These are phyloP conservation scores for Mucor sp. DNA, from an alignment of 371 early-diverging fungal species.

Conservation along the genomic window DNA sequence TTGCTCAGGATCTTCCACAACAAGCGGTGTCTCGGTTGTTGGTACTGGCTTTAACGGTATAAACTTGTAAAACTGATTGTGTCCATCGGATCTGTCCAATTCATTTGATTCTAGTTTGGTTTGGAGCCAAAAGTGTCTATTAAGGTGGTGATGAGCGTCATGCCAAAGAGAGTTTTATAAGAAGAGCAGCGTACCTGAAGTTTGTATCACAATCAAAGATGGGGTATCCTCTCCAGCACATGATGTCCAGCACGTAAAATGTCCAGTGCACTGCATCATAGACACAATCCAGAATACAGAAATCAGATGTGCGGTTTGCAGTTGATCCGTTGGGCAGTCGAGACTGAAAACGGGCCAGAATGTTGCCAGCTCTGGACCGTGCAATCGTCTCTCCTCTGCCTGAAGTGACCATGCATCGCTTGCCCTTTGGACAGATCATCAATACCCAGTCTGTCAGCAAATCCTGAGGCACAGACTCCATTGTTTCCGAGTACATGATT, in stretches of 20 bases:
- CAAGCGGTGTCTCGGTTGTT: conserved; percentile 22
- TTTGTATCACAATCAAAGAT: conserved; percentile 66
- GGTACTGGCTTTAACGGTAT: conserved; percentile 29
- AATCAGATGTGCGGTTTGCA: conserved; percentile 36
- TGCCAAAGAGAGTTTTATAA: background rate
- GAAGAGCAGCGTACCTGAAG: conserved; percentile 29
- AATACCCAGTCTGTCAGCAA: conserved; percentile 53
- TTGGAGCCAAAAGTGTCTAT: conserved; percentile 59
- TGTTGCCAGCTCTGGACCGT: conserved; percentile 37
- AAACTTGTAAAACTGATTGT: conserved; percentile 42
- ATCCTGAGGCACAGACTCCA: conserved; percentile 57
- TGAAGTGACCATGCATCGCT: conserved; percentile 61
- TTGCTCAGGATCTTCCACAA: conserved; percentile 18
- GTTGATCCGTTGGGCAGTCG: conserved; percentile 60
- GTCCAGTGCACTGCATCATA: conserved; percentile 58
- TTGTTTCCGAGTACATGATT: conserved; percentile 63
- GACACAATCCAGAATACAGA: conserved; percentile 65
- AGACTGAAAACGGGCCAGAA: conserved; percentile 56
- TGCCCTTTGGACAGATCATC: conserved; percentile 60
- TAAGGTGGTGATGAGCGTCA: background rate
- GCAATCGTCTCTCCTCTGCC: conserved; percentile 42
- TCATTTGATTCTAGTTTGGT: conserved; percentile 50
- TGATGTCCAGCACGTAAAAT: conserved; percentile 63
- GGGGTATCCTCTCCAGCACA: conserved; percentile 70
- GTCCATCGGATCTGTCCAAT: conserved; percentile 39